Percentiles rank a stretch among this genome's conserved stretches.
These are phyloP conservation scores for Cnidoscolus chayamansa DNA, from an alignment of 441 rosid genomes.

Conservation along the genomic window DNA sequence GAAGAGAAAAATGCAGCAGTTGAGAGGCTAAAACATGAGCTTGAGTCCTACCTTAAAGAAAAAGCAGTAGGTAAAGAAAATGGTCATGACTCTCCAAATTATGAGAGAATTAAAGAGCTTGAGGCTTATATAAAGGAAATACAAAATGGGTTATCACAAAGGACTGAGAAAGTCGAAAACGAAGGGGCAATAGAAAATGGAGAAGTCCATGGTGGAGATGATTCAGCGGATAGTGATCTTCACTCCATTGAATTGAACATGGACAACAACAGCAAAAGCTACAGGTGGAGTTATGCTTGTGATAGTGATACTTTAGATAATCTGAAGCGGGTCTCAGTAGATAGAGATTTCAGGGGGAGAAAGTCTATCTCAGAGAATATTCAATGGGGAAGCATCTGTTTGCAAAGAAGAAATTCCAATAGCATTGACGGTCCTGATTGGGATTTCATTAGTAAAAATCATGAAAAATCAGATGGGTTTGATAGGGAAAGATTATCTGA, in stretches of 20 bases:
- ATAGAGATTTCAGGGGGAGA: slow-evolving; percentile 44
- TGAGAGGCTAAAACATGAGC: slow-evolving; percentile 56
- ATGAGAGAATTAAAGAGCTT: slow-evolving; percentile 47
- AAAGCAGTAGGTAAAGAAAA: slow-evolving; percentile 29
- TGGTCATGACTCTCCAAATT: slow-evolving; percentile 33
- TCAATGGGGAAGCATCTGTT: slow-evolving; percentile 53
- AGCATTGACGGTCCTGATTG: slow-evolving; percentile 24
- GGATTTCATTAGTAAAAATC: slow-evolving; percentile 32
- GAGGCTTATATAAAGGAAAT: slow-evolving; percentile 41
- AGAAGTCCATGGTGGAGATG: slow-evolving; percentile 38
- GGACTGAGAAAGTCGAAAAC: slow-evolving; percentile 17
- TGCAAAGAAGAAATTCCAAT: slow-evolving; percentile 33
- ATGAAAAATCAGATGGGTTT: slow-evolving; percentile 34
- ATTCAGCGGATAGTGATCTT: slow-evolving; percentile 73
- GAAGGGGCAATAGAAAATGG: slow-evolving; percentile 20
- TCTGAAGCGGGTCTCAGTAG: slow-evolving; percentile 31
- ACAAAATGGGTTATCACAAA: slow-evolving; percentile 27
- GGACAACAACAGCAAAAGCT: slow-evolving; percentile 63
- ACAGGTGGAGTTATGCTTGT: slow-evolving; percentile 67
- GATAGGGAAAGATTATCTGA: slow-evolving; percentile 32
- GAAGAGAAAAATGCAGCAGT: slow-evolving; percentile 84
- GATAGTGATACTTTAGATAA: slow-evolving; percentile 37
- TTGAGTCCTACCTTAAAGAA: slow-evolving; percentile 46
- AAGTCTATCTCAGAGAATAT: slow-evolving; percentile 51
- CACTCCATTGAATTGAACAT: slow-evolving; percentile 87